Conservation (phyloP, 2,329 filamentous ascomycete species). For the Sporothrix brunneoviolacea region DNA sequence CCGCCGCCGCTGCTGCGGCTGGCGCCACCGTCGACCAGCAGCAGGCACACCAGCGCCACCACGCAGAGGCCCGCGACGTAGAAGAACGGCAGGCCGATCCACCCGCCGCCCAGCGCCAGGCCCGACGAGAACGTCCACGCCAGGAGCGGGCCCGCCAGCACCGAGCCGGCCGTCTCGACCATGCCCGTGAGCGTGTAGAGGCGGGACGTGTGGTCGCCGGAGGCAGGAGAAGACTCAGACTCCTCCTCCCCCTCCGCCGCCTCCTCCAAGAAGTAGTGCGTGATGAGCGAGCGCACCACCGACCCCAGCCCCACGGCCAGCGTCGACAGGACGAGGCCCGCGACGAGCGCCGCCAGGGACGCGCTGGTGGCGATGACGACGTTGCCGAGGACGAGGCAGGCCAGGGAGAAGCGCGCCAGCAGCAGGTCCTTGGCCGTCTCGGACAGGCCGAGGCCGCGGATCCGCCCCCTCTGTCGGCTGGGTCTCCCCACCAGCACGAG, state of each 20-base stretch:
- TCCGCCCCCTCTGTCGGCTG: not conserved
- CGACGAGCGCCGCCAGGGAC: constrained; percentile 17
- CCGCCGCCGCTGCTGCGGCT: too few relatives aligned
- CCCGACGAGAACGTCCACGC: constrained; percentile 23
- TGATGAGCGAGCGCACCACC: constrained; percentile 21
- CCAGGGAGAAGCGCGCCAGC: constrained; percentile 22
- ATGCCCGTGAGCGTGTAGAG: constrained; percentile 26
- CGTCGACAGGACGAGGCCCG: constrained; percentile 16
- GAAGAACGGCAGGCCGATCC: constrained; percentile 24
- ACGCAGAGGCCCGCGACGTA: constrained; percentile 12
- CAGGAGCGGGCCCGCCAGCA: constrained; percentile 22
- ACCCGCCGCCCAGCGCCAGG: constrained; percentile 20
- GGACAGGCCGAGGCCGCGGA: constrained; percentile 25
- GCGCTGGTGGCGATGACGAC: constrained; percentile 18
- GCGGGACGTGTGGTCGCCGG: constrained; percentile 22
- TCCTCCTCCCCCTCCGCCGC: too few relatives aligned
- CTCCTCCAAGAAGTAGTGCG: constrained; percentile 12
- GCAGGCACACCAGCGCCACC: constrained; percentile 3
- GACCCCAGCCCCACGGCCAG: constrained; percentile 9
- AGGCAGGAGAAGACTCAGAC: too few relatives aligned
- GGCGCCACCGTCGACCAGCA: not conserved
- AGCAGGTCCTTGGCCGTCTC: constrained; percentile 22
- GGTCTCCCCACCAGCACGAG: constrained; percentile 20
- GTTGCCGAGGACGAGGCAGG: constrained; percentile 19
- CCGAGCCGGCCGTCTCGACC: constrained; percentile 21